A percentile compares a stretch with the other conserved stretches of the same genome.
phyloP scores from a whole-genome alignment of 2,329 filamentous ascomycete species.

The Xylariaceae sp. region DNA sequence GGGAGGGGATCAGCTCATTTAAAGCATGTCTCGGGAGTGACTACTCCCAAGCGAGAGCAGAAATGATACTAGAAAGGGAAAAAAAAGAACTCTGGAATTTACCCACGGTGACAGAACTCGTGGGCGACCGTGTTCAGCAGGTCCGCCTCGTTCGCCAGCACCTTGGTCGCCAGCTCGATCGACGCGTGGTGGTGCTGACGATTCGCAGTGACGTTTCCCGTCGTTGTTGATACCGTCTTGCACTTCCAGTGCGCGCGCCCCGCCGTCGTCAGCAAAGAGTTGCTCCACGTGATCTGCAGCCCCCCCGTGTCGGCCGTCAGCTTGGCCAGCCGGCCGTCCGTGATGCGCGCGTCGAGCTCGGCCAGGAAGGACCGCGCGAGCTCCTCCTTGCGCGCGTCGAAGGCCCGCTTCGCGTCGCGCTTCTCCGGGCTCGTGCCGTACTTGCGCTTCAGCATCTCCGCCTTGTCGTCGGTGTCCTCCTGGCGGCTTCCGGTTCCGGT shows the following conservation, averaged over 20 bases:
- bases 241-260: conserved; percentile 74
- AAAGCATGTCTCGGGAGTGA: too few species aligned
- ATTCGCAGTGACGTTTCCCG: conserved; percentile 26
- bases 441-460: conserved; percentile 36
- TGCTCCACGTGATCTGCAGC: conserved; percentile 72
- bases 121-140: conserved; percentile 92
- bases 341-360: conserved; percentile 70
- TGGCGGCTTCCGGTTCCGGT: conserved; percentile 7
- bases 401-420: conserved; percentile 58
- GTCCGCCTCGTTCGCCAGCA: conserved; percentile 76
- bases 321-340: conserved; percentile 58
- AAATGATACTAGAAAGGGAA: too few species aligned
- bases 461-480: conserved; percentile 26
- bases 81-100: too few species aligned
- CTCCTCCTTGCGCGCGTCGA: conserved; percentile 62
- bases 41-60: too few species aligned
- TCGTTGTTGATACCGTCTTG: conserved; percentile 48
- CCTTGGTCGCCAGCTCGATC: conserved; percentile 87
- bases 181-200: conserved; percentile 65
- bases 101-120: conserved; percentile 94
- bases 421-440: conserved; percentile 39
- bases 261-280: conserved; percentile 78
- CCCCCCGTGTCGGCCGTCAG: conserved; percentile 69
- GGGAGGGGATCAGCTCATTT: too few species aligned
- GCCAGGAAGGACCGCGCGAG: conserved; percentile 66